Evolutionary conservation across 352 stramenopile species (phyloP).

Genomic region (Phytophthora sojae): DNA sequence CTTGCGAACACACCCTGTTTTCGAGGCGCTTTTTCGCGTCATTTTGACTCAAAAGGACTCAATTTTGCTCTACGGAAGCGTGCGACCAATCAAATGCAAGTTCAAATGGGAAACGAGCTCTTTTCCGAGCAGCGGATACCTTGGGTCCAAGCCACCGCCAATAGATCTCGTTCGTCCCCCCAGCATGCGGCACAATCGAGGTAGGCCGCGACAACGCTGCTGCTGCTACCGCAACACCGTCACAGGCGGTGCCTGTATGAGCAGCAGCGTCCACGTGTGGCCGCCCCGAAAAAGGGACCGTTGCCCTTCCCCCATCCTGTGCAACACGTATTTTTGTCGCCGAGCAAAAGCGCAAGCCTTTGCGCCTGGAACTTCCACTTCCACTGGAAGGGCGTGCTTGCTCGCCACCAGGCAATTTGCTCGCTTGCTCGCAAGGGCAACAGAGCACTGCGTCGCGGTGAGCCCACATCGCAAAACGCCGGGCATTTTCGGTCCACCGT

Average conservation of each 20-base stretch:
- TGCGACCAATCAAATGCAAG: too few species aligned
- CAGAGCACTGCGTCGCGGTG: too few species aligned
- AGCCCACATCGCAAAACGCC: conserved; percentile 20
- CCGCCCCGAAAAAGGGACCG: conserved; percentile 15
- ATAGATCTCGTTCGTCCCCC: too few species aligned
- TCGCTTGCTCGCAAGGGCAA: neutral
- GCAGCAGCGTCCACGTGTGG: conserved; percentile 1
- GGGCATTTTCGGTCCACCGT: neutral
- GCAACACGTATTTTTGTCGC: conserved; percentile 29
- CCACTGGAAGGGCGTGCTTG: neutral
- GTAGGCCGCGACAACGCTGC: neutral
- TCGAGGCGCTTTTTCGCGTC: too few species aligned
- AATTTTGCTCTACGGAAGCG: too few species aligned
- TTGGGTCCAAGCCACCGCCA: too few species aligned
- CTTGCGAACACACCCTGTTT: neutral
- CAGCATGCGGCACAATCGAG: neutral
- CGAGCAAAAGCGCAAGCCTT: conserved; percentile 14
- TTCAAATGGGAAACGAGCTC: too few species aligned
- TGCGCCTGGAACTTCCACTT: too few species aligned
- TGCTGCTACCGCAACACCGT: neutral
- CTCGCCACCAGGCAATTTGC: neutral
- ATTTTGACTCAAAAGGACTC: too few species aligned
- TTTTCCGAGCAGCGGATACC: too few species aligned
- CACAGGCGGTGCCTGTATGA: neutral
- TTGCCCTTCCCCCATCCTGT: conserved; percentile 4